A percentile compares a stretch with the other conserved stretches of the same genome.
Conservation (phyloP, 768 basidiomycete species). For the Podaxis sp. region DNA sequence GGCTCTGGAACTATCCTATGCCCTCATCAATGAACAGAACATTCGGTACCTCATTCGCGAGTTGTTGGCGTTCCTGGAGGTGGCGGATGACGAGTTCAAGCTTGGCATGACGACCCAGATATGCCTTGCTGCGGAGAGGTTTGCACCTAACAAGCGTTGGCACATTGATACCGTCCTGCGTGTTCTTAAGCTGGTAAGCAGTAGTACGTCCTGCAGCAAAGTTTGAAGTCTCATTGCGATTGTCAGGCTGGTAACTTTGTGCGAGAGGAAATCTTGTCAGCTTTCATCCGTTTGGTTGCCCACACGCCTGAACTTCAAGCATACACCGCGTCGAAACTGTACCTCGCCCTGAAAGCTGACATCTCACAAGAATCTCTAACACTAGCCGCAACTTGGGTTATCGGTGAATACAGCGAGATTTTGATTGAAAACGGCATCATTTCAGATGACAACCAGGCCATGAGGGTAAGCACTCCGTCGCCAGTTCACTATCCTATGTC, state of each 20-base stretch:
- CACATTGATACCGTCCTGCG: slow-evolving; percentile 97
- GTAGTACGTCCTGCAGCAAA: not conserved
- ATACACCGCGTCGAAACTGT: slow-evolving; percentile 91
- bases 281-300: slow-evolving; percentile 92
- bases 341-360: slow-evolving; percentile 80
- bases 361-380: slow-evolving; percentile 97
- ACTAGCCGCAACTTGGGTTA: slow-evolving; percentile 88
- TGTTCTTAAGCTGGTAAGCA: slow-evolving; percentile 80
- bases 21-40: slow-evolving; percentile 92
- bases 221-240: not conserved
- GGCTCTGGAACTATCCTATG: slow-evolving; percentile 95
- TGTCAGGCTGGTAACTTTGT: slow-evolving; percentile 94
- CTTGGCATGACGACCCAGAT: slow-evolving; percentile 97
- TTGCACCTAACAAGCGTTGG: slow-evolving; percentile 97
- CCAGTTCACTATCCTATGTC: not conserved
- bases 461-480: slow-evolving; percentile 39
- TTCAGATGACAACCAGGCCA: slow-evolving; percentile 59
- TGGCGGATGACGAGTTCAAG: slow-evolving; percentile 99
- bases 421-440: slow-evolving; percentile 83
- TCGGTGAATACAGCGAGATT: slow-evolving; percentile 94
- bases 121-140: slow-evolving; percentile 90
- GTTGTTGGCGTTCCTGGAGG: slow-evolving; percentile 92
- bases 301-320: slow-evolving; percentile 96
- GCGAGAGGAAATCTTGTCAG: slow-evolving; percentile 90
- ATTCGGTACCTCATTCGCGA: slow-evolving; percentile 91